phyloP scores from a whole-genome alignment of 1,139 yeast species.

The Taphrina sp. region DNA sequence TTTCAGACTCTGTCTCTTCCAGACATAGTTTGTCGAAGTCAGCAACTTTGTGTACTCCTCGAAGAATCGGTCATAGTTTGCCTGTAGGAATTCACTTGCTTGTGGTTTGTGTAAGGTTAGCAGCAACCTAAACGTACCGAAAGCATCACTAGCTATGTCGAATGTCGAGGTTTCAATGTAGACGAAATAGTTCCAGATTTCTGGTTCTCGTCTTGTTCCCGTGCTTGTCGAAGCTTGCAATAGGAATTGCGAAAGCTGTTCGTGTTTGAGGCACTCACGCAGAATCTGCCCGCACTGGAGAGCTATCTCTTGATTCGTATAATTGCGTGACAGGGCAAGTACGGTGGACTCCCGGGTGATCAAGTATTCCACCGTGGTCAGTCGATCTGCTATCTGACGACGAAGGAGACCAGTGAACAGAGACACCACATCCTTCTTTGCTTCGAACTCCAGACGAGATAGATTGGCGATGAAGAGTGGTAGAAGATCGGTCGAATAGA shows the following conservation, averaged over 20 bases:
- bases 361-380: constrained; percentile 85
- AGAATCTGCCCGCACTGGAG: constrained; percentile 74
- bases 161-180: constrained; percentile 74
- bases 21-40: constrained; percentile 77
- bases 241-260: constrained; percentile 61
- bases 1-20: constrained; percentile 85
- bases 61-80: constrained; percentile 40
- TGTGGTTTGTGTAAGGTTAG: constrained; percentile 66
- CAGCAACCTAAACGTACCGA: constrained; percentile 56
- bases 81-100: constrained; percentile 64
- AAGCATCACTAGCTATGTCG: constrained; percentile 87
- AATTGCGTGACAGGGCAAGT: constrained; percentile 53
- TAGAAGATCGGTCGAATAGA: constrained; percentile 69
- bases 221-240: constrained; percentile 41
- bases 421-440: constrained; percentile 76
- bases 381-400: constrained; percentile 70
- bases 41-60: constrained; percentile 44
- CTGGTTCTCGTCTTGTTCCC: constrained; percentile 43
- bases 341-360: constrained; percentile 66
- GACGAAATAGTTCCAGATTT: constrained; percentile 77
- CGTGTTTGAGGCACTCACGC: constrained; percentile 82
- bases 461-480: constrained; percentile 59
- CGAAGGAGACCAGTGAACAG: constrained; percentile 74
- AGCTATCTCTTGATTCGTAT: constrained; percentile 67
- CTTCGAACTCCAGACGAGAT: constrained; percentile 73